Evolutionary conservation across 2,329 filamentous ascomycete genomes (phyloP).

Genomic region (Aspergillus sp.): DNA sequence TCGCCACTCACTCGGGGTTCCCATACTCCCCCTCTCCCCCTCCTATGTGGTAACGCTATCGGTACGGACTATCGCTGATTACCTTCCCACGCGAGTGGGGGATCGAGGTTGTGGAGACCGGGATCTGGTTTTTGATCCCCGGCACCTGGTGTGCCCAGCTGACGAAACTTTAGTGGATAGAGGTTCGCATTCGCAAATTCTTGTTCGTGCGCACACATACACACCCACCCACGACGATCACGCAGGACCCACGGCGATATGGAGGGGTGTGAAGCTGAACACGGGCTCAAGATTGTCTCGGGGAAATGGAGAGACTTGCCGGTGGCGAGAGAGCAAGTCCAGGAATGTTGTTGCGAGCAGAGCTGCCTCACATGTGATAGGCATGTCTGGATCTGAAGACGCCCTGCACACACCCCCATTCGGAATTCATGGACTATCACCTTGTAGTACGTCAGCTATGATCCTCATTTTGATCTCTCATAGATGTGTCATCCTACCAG

Average conservation of each 20-base stretch:
- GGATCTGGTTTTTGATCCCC: background rate
- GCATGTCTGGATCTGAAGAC: background rate
- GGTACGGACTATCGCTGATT: background rate
- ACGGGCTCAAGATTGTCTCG: background rate
- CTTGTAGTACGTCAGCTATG: background rate
- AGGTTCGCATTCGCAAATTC: background rate
- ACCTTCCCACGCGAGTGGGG: background rate
- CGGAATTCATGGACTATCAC: slow-evolving; percentile 1
- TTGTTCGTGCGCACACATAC: background rate
- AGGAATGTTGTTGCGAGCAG: background rate
- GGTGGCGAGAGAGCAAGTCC: background rate
- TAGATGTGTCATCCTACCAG: background rate
- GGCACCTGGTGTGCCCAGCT: background rate
- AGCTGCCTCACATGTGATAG: background rate
- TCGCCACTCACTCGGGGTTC: background rate
- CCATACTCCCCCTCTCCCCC: background rate
- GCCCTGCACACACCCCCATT: background rate
- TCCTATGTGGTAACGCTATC: background rate
- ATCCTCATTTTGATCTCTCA: background rate
- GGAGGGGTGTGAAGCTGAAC: background rate
- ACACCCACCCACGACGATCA: background rate
- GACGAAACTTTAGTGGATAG: background rate
- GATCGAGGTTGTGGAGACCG: background rate
- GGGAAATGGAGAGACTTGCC: background rate
- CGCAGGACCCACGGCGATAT: background rate